Evolutionary conservation across 441 rosid genomes (phyloP).

Genomic region (Viola pubescens): DNA sequence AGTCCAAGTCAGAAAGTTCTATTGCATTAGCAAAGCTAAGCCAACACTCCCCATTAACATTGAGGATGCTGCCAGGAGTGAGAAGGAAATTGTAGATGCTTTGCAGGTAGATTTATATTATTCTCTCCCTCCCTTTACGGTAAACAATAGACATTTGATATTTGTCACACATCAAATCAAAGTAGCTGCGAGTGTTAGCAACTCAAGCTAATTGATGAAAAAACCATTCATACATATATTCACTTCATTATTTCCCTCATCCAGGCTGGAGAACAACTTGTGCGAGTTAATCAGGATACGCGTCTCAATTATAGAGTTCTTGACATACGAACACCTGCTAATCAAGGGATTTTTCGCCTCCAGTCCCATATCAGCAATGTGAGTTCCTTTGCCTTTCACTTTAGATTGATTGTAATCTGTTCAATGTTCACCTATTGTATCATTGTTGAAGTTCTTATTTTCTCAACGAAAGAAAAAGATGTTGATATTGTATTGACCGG

Average conservation of each 20-base stretch:
- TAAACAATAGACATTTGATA: too few species aligned
- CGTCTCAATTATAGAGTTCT: conserved; percentile 65
- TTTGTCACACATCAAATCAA: too few species aligned
- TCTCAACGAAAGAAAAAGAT: too few species aligned
- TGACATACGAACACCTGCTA: conserved; percentile 71
- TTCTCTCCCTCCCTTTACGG: too few species aligned
- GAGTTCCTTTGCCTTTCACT: conserved; percentile 13
- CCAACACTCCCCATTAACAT: conserved; percentile 50
- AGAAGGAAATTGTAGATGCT: conserved; percentile 59
- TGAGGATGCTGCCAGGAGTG: conserved; percentile 83
- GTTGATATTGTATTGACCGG: too few species aligned
- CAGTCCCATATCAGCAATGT: conserved; percentile 52
- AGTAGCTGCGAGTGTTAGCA: too few species aligned
- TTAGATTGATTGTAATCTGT: too few species aligned
- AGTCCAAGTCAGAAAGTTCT: conserved; percentile 48
- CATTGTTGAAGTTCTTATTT: too few species aligned
- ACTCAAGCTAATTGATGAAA: too few species aligned
- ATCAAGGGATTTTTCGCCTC: conserved; percentile 70
- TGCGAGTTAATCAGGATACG: conserved; percentile 76
- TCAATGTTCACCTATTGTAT: too few species aligned
- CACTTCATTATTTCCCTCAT: neutral
- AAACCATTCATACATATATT: too few species aligned
- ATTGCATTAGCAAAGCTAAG: conserved; percentile 53
- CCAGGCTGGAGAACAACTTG: conserved; percentile 53
- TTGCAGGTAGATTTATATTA: conserved; percentile 30